phyloP scores from a whole-genome alignment of 164 flowering plant genomes.

The Dillenia suffruticosa region DNA sequence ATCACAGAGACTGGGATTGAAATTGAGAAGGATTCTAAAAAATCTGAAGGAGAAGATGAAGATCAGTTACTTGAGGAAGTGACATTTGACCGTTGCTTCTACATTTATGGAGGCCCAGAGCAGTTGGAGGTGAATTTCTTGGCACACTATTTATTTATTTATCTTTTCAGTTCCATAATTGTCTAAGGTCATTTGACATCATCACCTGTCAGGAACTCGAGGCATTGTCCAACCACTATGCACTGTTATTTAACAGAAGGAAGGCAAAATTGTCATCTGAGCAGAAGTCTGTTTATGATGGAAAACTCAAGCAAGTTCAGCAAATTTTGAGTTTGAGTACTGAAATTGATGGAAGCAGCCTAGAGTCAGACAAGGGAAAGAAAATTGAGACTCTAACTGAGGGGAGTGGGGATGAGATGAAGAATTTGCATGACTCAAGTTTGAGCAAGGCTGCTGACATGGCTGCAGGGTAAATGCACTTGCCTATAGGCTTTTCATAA shows the following conservation, averaged over 20 bases:
- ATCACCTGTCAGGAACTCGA: conserved; percentile 73
- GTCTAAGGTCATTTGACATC: conserved; percentile 7
- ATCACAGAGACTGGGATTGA: conserved; percentile 84
- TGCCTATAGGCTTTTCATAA: not conserved
- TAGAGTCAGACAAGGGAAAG: conserved; percentile 76
- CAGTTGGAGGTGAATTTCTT: conserved; percentile 76
- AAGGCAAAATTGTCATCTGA: conserved; percentile 77
- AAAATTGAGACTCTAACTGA: conserved; percentile 51
- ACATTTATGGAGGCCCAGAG: conserved; percentile 98
- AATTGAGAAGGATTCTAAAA: conserved; percentile 50
- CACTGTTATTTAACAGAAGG: conserved; percentile 73
- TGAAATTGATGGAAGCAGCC: conserved; percentile 47
- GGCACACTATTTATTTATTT: not conserved
- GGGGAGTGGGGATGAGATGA: conserved; percentile 60
- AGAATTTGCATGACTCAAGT: conserved; percentile 72
- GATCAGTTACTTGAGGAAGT: conserved; percentile 81
- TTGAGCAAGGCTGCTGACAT: conserved; percentile 94
- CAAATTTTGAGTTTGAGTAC: conserved; percentile 56
- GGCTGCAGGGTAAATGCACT: conserved; percentile 85
- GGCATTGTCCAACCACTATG: conserved; percentile 85
- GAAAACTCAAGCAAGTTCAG: conserved; percentile 75
- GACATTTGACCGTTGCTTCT: conserved; percentile 92
- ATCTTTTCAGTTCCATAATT: not conserved
- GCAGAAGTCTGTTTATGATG: conserved; percentile 75
- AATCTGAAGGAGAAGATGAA: conserved; percentile 36